A percentile compares a stretch with the other conserved stretches of the same genome.
Evolutionary conservation across 2,329 filamentous ascomycete genomes (phyloP).

Genomic region (Clarireedia paspali): DNA sequence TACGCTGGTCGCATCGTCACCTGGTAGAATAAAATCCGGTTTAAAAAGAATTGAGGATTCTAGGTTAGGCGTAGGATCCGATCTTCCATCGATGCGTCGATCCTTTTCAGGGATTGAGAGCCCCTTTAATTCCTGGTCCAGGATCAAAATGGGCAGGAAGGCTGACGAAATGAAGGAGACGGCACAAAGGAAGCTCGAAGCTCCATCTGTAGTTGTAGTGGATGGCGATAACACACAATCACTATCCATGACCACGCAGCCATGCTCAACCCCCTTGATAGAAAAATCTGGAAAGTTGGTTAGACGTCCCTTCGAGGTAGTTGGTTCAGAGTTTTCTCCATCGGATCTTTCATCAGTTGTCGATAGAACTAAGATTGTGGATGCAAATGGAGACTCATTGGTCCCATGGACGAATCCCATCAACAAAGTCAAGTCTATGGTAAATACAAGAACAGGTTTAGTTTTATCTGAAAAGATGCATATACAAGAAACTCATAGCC

Average conservation of each 20-base stretch:
- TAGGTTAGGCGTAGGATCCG: slow-evolving; percentile 18
- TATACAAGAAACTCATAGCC: not conserved
- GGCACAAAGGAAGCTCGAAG: too few relatives aligned
- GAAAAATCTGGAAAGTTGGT: slow-evolving; percentile 36
- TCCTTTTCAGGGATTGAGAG: slow-evolving; percentile 18
- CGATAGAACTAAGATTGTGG: slow-evolving; percentile 1
- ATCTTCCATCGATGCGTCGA: slow-evolving; percentile 20
- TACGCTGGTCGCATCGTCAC: not conserved
- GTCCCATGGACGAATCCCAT: slow-evolving; percentile 54
- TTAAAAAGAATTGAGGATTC: slow-evolving; percentile 1
- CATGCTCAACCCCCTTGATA: slow-evolving; percentile 28
- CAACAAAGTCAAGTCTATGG: slow-evolving; percentile 41
- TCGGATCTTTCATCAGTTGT: not conserved
- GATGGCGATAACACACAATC: too few relatives aligned
- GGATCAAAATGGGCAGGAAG: slow-evolving; percentile 30
- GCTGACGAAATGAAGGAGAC: too few relatives aligned
- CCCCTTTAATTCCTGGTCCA: slow-evolving; percentile 32
- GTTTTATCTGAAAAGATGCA: slow-evolving; percentile 26
- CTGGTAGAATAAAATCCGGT: too few relatives aligned
- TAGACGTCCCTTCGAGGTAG: slow-evolving; percentile 39
- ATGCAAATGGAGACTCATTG: slow-evolving; percentile 29
- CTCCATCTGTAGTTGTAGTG: not conserved
- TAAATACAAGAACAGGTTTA: slow-evolving; percentile 52
- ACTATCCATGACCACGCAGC: too few relatives aligned
- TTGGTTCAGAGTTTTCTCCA: not conserved